phyloP scores from a whole-genome alignment of 257 asterid species.

The Forsythia suspensa region DNA sequence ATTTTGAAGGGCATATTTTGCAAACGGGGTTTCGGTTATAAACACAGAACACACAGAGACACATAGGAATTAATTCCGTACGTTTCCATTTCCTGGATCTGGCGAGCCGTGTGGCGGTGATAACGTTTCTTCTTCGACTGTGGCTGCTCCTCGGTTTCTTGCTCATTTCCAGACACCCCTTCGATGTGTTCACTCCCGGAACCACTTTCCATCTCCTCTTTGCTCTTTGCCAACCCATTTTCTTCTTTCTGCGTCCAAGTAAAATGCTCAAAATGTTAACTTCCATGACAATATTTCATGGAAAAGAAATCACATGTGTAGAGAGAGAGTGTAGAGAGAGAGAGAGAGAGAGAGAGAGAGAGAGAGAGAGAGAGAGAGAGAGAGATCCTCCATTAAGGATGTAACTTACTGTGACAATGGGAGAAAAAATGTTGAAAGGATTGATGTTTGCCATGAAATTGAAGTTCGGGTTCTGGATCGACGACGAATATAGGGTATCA shows the following conservation, averaged over 20 bases:
- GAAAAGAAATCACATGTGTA: not conserved
- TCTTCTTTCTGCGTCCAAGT: constrained; percentile 61
- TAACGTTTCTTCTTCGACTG: constrained; percentile 73
- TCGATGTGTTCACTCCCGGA: constrained; percentile 85
- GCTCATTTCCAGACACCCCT: constrained; percentile 76
- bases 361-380: too few species aligned
- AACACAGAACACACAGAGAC: not conserved
- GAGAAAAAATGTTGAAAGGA: constrained; percentile 88
- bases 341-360: too few species aligned
- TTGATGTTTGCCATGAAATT: constrained; percentile 68
- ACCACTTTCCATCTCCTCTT: constrained; percentile 81
- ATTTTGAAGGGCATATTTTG: not conserved
- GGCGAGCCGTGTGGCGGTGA: constrained; percentile 88
- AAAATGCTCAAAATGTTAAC: not conserved
- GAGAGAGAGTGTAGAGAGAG: too few species aligned
- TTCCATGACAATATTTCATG: not conserved
- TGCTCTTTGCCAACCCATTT: constrained; percentile 53
- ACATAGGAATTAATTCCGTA: constrained; percentile 8
- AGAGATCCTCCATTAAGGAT: not conserved
- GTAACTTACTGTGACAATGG: constrained; percentile 62
- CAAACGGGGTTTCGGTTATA: not conserved
- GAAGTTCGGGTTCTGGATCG: constrained; percentile 70
- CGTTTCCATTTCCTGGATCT: constrained; percentile 99
- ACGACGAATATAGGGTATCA: constrained; percentile 37
- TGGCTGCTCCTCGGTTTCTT: constrained; percentile 38